Conservation (phyloP, 768 basidiomycete species). For the Hypsizygus marmoreus region DNA sequence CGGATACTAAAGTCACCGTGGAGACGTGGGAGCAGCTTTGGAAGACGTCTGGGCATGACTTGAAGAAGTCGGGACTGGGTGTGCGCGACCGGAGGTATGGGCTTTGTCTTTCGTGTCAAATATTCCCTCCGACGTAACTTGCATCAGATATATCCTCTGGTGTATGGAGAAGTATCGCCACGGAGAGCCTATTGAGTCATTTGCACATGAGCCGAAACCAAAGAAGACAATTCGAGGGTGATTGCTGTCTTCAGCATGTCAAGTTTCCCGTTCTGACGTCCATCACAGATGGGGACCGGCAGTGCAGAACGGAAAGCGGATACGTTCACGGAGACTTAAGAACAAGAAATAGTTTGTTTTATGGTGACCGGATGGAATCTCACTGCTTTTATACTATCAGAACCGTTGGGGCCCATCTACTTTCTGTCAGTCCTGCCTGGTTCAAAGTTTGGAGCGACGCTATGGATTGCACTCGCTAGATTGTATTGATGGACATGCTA, state of each 20-base stretch:
- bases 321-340: conserved; percentile 62
- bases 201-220: conserved; percentile 66
- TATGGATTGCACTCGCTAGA: too few relatives aligned
- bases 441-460: too few relatives aligned
- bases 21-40: conserved; percentile 78
- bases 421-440: too few relatives aligned
- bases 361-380: too few relatives aligned
- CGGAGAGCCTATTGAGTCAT: conserved; percentile 53
- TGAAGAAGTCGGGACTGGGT: conserved; percentile 67
- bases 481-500: too few relatives aligned
- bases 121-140: neutral
- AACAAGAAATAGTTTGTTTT: conserved; percentile 27
- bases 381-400: too few relatives aligned
- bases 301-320: conserved; percentile 73
- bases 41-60: conserved; percentile 52
- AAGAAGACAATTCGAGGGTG: conserved; percentile 83
- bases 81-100: conserved; percentile 72
- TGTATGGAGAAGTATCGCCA: conserved; percentile 79
- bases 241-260: conserved; percentile 25
- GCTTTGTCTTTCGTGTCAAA: neutral
- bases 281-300: conserved; percentile 68
- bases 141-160: conserved; percentile 77
- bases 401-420: too few relatives aligned
- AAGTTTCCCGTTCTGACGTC: conserved; percentile 2
- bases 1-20: conserved; percentile 62